A percentile compares a stretch with the other conserved stretches of the same genome.
These are phyloP conservation scores for Cordia subcordata DNA, from an alignment of 257 asterid genomes.

Conservation along the genomic window DNA sequence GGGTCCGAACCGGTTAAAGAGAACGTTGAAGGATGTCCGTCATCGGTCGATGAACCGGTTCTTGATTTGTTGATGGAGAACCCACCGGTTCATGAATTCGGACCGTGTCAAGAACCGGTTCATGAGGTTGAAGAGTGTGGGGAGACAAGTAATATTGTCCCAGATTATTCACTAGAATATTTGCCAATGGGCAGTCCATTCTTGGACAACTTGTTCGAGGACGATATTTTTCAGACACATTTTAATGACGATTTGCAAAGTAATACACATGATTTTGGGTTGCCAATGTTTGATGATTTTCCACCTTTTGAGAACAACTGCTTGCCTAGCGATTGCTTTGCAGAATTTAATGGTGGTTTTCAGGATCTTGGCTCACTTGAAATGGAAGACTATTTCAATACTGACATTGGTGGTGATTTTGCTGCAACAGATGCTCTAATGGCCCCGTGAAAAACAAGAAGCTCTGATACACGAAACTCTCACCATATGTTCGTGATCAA, in stretches of 20 bases:
- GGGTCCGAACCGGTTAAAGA: not conserved
- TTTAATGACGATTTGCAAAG: slow-evolving; percentile 14
- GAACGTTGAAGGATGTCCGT: not conserved
- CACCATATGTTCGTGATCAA: no score
- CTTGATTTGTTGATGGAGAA: not conserved
- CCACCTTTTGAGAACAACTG: not conserved
- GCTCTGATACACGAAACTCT: no score
- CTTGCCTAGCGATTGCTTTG: not conserved
- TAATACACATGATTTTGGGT: not conserved
- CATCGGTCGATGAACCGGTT: not conserved
- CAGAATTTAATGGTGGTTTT: slow-evolving; percentile 11
- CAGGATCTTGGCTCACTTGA: slow-evolving; percentile 9
- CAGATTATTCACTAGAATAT: slow-evolving; percentile 25
- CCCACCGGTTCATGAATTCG: not conserved
- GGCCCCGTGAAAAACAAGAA: not conserved
- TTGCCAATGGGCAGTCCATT: slow-evolving; percentile 38
- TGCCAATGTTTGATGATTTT: not conserved
- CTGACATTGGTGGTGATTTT: slow-evolving; percentile 10
- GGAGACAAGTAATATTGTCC: slow-evolving; percentile 19
- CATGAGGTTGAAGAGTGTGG: slow-evolving; percentile 28
- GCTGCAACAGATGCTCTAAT: slow-evolving; percentile 3
- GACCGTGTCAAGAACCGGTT: not conserved
- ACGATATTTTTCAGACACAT: slow-evolving; percentile 33
- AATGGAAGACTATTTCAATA: slow-evolving; percentile 15
- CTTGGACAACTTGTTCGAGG: slow-evolving; percentile 36